These are phyloP conservation scores for Puccinia horiana DNA, from an alignment of 1,284 basidiomycete species.

Conservation along the genomic window DNA sequence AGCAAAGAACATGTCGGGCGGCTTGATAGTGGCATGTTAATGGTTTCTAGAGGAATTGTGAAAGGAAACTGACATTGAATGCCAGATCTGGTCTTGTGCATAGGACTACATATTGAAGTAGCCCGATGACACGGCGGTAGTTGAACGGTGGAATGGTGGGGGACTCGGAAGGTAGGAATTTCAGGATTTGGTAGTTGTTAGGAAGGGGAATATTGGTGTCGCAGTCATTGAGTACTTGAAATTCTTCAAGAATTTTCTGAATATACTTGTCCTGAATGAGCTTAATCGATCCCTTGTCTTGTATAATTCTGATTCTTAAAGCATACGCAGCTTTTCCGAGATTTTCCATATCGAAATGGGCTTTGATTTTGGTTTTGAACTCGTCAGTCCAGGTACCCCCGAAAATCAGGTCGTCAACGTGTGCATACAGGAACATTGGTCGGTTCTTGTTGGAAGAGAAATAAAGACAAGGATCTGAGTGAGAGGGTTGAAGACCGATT, in stretches of 20 bases:
- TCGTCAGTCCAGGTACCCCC: background rate
- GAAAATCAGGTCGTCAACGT: constrained; percentile 5
- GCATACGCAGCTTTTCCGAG: background rate
- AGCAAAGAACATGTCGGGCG: background rate
- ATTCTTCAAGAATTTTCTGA: background rate
- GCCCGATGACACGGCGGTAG: constrained; percentile 6
- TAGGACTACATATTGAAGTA: constrained; percentile 26
- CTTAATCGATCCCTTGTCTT: background rate
- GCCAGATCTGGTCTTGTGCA: constrained; percentile 30
- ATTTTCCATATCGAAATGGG: background rate
- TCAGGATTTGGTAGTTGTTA: background rate
- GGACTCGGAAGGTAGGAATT: background rate
- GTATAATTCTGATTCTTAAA: background rate
- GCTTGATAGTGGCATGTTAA: background rate
- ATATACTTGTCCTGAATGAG: background rate
- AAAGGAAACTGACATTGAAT: background rate
- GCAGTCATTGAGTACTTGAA: background rate
- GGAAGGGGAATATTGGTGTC: constrained; percentile 1
- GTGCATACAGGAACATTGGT: background rate
- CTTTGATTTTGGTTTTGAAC: background rate
- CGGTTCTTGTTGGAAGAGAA: background rate
- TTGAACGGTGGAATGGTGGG: background rate
- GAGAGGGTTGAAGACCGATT: background rate
- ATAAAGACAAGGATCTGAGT: background rate
- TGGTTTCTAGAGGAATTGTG: constrained; percentile 2